A percentile compares a stretch with the other conserved stretches of the same genome.
Evolutionary conservation across 495 filamentous ascomycete genomes (phyloP).

Genomic region (Diplogelasinospora grovesii): DNA sequence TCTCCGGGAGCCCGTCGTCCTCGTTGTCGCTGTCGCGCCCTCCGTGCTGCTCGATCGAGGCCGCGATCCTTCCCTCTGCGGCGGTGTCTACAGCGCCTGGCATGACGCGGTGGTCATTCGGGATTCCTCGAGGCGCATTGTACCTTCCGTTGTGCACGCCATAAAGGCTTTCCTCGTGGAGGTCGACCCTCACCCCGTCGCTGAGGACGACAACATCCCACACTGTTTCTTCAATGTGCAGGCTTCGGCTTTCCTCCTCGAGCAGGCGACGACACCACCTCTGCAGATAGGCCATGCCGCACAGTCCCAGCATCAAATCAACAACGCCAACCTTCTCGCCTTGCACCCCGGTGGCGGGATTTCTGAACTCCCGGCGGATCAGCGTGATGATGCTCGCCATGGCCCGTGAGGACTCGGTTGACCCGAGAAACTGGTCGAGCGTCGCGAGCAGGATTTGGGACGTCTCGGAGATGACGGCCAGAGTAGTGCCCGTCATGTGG

Average conservation of each 20-base stretch:
- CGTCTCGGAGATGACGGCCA: constrained; percentile 54
- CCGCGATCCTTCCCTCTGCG: constrained; percentile 28
- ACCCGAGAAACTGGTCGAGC: constrained; percentile 68
- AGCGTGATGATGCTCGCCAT: constrained; percentile 72
- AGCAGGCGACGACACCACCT: constrained; percentile 56
- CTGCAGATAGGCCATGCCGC: constrained; percentile 67
- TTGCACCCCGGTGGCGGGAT: constrained; percentile 49
- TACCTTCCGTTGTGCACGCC: constrained; percentile 20
- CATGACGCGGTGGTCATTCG: too few relatives aligned
- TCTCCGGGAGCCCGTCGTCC: constrained; percentile 34
- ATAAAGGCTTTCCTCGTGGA: constrained; percentile 39
- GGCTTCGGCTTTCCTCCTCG: constrained; percentile 46
- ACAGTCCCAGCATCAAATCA: constrained; percentile 60
- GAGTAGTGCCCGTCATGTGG: constrained; percentile 56
- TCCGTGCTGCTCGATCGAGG: constrained; percentile 42
- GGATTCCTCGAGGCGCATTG: too few relatives aligned
- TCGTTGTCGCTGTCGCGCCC: constrained; percentile 28
- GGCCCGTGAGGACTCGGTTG: constrained; percentile 72
- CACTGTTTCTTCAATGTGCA: constrained; percentile 54
- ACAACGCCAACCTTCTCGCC: constrained; percentile 58
- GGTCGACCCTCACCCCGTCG: constrained; percentile 54
- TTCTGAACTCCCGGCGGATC: constrained; percentile 64
- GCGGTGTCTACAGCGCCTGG: constrained; percentile 10
- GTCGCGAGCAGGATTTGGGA: constrained; percentile 60
- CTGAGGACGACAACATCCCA: constrained; percentile 78